phyloP scores from a whole-genome alignment of 768 basidiomycete genomes.

The Glaciozyma martinii region DNA sequence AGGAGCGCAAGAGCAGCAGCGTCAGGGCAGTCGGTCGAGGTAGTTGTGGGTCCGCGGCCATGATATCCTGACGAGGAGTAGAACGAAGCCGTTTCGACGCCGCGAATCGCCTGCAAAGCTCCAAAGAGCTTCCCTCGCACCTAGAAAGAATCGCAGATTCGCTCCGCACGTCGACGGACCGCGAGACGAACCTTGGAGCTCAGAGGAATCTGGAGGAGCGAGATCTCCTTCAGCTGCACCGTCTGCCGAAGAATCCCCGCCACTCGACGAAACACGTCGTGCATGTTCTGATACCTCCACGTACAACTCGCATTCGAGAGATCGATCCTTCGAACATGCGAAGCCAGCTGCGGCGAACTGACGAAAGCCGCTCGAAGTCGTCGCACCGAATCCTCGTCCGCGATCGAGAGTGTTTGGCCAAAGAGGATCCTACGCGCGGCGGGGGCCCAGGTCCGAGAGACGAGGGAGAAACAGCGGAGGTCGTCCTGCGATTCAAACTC shows the following conservation, averaged over 20 bases:
- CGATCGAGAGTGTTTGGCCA: neutral
- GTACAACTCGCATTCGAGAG: too few species aligned
- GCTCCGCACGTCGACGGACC: neutral
- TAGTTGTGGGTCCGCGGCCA: too few species aligned
- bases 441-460: neutral
- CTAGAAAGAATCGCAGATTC: neutral
- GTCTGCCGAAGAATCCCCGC: too few species aligned
- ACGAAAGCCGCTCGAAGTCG: neutral
- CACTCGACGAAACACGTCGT: neutral
- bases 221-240: too few species aligned
- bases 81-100: too few species aligned
- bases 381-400: neutral
- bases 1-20: neutral
- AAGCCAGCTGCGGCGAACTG: neutral
- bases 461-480: neutral
- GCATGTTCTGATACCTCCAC: neutral
- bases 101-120: neutral
- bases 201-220: too few species aligned
- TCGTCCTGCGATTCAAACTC: neutral
- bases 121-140: neutral
- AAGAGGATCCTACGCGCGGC: neutral
- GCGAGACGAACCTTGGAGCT: neutral
- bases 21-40: neutral
- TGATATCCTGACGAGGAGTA: too few species aligned
- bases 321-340: too few species aligned